A percentile compares a stretch with the other conserved stretches of the same genome.
These are phyloP conservation scores for Brettanomyces custersianus DNA, from an alignment of 805 yeast genomes.

Conservation along the genomic window DNA sequence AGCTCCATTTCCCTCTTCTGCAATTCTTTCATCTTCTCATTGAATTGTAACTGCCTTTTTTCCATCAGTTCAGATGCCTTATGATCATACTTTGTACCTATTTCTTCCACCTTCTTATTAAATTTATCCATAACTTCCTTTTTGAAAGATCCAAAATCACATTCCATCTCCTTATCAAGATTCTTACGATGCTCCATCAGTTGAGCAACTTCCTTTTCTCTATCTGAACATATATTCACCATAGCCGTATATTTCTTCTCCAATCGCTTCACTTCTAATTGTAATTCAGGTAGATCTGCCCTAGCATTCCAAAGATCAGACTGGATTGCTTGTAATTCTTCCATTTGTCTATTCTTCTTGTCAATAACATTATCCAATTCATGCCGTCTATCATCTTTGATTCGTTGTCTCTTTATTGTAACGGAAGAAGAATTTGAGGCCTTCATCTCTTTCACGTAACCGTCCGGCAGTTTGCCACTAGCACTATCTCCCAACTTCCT, in stretches of 20 bases:
- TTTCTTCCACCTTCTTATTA: slow-evolving; percentile 16
- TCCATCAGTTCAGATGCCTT: slow-evolving; percentile 30
- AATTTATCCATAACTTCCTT: slow-evolving; percentile 24
- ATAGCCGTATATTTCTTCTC: slow-evolving; percentile 15
- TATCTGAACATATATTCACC: slow-evolving; percentile 17
- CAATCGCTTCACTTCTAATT: slow-evolving; percentile 20
- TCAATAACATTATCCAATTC: too few species aligned
- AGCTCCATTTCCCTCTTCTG: slow-evolving; percentile 18
- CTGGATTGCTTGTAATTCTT: background rate
- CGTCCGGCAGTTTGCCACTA: too few species aligned
- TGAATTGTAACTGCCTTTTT: slow-evolving; percentile 24
- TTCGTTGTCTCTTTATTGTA: too few species aligned
- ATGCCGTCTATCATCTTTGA: too few species aligned
- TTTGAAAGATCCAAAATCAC: slow-evolving; percentile 29
- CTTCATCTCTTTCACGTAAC: too few species aligned
- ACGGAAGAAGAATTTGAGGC: too few species aligned
- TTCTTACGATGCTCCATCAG: slow-evolving; percentile 18
- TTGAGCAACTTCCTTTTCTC: slow-evolving; percentile 24
- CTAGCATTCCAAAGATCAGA: slow-evolving; percentile 17
- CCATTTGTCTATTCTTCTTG: too few species aligned
- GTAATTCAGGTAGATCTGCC: slow-evolving; percentile 19
- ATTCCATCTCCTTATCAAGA: slow-evolving; percentile 5
- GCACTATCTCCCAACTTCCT: too few species aligned
- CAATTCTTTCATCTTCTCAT: slow-evolving; percentile 19
- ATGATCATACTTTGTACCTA: slow-evolving; percentile 11